These are phyloP conservation scores for Inonotus hispidus DNA, from an alignment of 1,284 basidiomycete species.

Conservation along the genomic window DNA sequence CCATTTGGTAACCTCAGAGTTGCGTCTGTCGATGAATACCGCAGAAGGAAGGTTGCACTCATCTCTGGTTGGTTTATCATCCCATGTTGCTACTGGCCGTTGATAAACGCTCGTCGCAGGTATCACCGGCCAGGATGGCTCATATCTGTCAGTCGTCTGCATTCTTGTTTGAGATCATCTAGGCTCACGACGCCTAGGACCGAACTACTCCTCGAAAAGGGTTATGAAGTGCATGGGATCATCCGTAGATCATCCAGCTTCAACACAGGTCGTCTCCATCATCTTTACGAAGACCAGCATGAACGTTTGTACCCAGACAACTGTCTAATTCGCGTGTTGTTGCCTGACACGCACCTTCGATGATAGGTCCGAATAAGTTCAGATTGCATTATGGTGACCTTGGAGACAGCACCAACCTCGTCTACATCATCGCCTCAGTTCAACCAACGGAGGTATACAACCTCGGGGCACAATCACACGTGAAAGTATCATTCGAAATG, in stretches of 20 bases:
- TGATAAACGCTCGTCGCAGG: conserved; percentile 39
- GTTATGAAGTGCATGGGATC: conserved; percentile 90
- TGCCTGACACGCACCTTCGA: conserved; percentile 11
- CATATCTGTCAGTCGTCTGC: conserved; percentile 64
- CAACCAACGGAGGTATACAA: conserved; percentile 93
- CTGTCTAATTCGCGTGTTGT: not conserved
- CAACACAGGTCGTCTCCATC: conserved; percentile 88
- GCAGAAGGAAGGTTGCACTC: conserved; percentile 82
- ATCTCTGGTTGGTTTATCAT: conserved; percentile 62
- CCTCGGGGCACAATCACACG: conserved; percentile 92
- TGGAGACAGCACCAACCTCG: conserved; percentile 89
- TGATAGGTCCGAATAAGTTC: conserved; percentile 68
- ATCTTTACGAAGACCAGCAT: conserved; percentile 84
- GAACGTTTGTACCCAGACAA: conserved; percentile 49
- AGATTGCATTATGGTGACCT: conserved; percentile 89
- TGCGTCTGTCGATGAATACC: conserved; percentile 74
- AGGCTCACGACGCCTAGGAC: conserved; percentile 44
- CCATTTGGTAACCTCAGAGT: conserved; percentile 48
- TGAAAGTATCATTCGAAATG: conserved; percentile 97
- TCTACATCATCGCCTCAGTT: conserved; percentile 88
- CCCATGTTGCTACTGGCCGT: conserved; percentile 4
- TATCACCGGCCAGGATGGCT: conserved; percentile 90
- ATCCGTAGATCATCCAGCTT: conserved; percentile 91
- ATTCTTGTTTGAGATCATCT: not conserved
- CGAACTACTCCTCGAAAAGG: conserved; percentile 79